A percentile compares a stretch with the other conserved stretches of the same genome.
Evolutionary conservation across 495 filamentous ascomycete species (phyloP).

Genomic region (Talaromyces wortmannii): DNA sequence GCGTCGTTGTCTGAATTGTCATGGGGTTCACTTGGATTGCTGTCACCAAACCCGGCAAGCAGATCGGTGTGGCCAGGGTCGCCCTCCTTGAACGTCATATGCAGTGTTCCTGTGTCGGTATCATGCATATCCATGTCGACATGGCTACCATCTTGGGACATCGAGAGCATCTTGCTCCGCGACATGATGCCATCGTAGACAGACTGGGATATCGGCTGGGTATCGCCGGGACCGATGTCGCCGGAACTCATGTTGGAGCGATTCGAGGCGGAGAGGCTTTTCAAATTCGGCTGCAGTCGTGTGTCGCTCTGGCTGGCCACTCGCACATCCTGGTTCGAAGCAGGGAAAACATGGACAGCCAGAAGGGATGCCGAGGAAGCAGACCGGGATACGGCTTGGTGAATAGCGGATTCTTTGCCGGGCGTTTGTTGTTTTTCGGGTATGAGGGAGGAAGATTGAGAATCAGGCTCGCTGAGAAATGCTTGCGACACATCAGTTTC

Average conservation of each 20-base stretch:
- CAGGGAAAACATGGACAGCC: background rate
- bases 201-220: conserved; percentile 46
- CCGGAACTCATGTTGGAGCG: conserved; percentile 25
- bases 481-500: conserved; percentile 5
- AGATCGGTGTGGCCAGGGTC: conserved; percentile 44
- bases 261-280: conserved; percentile 3
- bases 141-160: conserved; percentile 15
- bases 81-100: conserved; percentile 35
- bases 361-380: background rate
- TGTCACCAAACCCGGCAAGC: conserved; percentile 30
- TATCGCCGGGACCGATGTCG: conserved; percentile 34
- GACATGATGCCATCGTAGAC: conserved; percentile 41
- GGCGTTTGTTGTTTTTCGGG: background rate
- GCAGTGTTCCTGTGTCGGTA: conserved; percentile 20
- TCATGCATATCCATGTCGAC: conserved; percentile 6
- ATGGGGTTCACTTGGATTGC: conserved; percentile 9
- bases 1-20: conserved; percentile 27
- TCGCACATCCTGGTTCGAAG: background rate
- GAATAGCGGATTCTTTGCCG: background rate
- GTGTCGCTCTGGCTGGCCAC: background rate
- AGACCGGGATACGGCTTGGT: background rate
- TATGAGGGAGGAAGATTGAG: conserved; percentile 1
- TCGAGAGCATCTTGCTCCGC: conserved; percentile 13
- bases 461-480: conserved; percentile 2
- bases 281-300: conserved; percentile 1